phyloP scores from a whole-genome alignment of 331 rosid genomes.

The Malus hybrid region DNA sequence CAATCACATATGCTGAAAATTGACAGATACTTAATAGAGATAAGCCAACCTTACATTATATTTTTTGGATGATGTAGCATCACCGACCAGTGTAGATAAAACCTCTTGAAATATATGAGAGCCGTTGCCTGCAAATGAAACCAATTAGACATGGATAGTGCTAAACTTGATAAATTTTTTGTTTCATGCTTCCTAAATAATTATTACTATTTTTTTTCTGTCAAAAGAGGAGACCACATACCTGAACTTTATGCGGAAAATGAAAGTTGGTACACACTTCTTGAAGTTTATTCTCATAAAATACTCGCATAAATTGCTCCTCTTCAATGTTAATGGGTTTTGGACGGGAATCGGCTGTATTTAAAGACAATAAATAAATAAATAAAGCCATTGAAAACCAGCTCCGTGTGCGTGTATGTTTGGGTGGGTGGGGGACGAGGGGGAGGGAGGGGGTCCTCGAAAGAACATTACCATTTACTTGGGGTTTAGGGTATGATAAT shows the following conservation, averaged over 20 bases:
- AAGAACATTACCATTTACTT: constrained; percentile 42
- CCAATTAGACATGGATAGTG: constrained; percentile 15
- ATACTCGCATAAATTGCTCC: constrained; percentile 49
- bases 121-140: constrained; percentile 77
- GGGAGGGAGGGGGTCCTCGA: neutral
- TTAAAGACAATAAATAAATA: neutral
- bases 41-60: constrained; percentile 60
- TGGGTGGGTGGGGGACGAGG: neutral
- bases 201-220: neutral
- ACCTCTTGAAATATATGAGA: constrained; percentile 87
- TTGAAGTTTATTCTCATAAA: constrained; percentile 52
- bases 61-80: constrained; percentile 94
- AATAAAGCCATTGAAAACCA: neutral
- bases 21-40: neutral
- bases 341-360: constrained; percentile 37
- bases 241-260: constrained; percentile 98
- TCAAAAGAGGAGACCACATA: constrained; percentile 9
- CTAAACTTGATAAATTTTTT: neutral
- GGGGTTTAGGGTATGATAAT: constrained; percentile 59
- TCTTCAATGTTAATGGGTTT: constrained; percentile 57
- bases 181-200: neutral
- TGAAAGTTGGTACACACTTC: constrained; percentile 87
- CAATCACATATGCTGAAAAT: constrained; percentile 2
- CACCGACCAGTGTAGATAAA: constrained; percentile 89
- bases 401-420: neutral